Evolutionary conservation across 2,329 filamentous ascomycete genomes (phyloP), one percentile per base, ranked within the genome.

Genomic region (Cladorrhinum sp.): DNA sequence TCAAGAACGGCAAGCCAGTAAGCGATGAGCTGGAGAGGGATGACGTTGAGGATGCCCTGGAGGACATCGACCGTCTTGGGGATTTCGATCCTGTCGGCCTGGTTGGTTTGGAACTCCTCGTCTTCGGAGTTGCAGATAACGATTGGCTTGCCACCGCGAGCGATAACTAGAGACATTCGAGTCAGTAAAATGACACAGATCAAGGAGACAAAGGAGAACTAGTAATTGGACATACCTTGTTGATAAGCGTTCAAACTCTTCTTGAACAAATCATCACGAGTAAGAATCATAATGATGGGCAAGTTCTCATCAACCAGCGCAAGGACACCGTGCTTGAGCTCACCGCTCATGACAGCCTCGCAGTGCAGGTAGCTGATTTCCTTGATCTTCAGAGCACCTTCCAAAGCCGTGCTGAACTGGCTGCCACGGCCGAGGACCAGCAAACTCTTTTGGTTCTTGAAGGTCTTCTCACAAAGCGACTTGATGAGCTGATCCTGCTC

Each of bases 231-330:
- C 83, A 74, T 81, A 91, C 89, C 88, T 83, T 99, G 95, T 80
- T 99, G 95, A 79, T 98, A 99, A 71, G 95, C 95, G 77, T 99
- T 99, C 73, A 99, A 84, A n/a, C 95, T 98, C 82, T 99, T 99
- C 76, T 90, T 90, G 81, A 99, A 99, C 73, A 99, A 89, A 70
- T 92, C 85, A 74, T 99, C 95, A 63, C 95, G 90, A 58, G 95
- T 99, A 64, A 99, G 84, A 73, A 99, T 98, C 95, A 99, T 99
- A 78, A 99, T 96, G 76, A 99, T 99, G 65, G 95, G 95, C 39
- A 99, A 86, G 79, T 96, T 94, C 85, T 99, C 95, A 72, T 99
- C 95, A 62, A 99, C 95, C 65, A 99, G 85, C 57, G 95, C 95
- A 74, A 99, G 82, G 57, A 99, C 95, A 83, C 95, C 95, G 78